These are phyloP conservation scores for Polygonum maritimum DNA, from an alignment of 148 eudicot species.

Conservation along the genomic window DNA sequence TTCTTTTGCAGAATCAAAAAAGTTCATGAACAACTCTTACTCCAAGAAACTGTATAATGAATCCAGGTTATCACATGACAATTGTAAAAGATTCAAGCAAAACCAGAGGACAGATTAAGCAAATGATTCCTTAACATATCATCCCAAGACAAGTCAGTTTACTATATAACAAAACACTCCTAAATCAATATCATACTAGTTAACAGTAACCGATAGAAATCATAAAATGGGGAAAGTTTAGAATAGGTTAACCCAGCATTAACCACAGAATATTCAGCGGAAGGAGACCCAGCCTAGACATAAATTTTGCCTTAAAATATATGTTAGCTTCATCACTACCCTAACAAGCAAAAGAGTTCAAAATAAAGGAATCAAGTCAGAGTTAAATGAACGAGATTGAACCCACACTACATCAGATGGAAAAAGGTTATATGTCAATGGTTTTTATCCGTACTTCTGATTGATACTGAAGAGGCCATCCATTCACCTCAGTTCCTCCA, in stretches of 20 bases:
- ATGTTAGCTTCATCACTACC: constrained; percentile 53
- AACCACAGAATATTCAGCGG: neutral
- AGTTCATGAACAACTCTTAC: neutral
- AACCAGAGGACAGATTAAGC: neutral
- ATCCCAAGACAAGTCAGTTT: neutral
- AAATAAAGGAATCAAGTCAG: constrained; percentile 40
- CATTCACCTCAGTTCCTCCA: constrained; percentile 93
- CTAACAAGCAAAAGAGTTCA: constrained; percentile 28
- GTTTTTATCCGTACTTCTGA: constrained; percentile 99
- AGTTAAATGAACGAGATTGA: constrained; percentile 26
- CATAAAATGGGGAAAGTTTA: neutral
- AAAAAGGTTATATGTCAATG: constrained; percentile 84
- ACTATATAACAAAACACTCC: neutral
- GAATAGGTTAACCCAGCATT: neutral
- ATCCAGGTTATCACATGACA: neutral
- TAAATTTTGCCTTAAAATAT: constrained; percentile 22
- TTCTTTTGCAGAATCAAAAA: neutral
- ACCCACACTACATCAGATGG: constrained; percentile 57
- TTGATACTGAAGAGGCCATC: constrained; percentile 90
- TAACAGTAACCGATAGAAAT: neutral
- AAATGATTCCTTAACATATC: neutral
- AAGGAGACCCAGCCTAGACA: constrained; percentile 14
- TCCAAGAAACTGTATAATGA: neutral
- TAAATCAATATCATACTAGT: neutral
- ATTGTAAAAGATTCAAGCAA: neutral